Percentiles rank a stretch among this genome's conserved stretches.
Evolutionary conservation across 495 filamentous ascomycete genomes (phyloP).

Genomic region (Cercophora newfieldiana): DNA sequence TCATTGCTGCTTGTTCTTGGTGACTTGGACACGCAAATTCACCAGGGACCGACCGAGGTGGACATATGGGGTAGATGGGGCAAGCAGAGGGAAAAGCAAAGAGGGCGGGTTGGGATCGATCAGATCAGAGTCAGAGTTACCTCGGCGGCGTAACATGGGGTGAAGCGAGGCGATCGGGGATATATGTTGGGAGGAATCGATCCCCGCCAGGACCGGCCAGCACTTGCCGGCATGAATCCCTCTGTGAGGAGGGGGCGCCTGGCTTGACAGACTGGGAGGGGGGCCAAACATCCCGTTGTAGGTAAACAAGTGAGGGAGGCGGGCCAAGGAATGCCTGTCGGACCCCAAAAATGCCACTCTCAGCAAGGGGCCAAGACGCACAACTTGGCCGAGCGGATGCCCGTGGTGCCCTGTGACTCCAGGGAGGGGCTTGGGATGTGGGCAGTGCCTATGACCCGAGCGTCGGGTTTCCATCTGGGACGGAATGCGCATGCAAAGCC

Average conservation of each 20-base stretch:
- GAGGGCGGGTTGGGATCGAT: background rate
- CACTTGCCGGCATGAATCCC: background rate
- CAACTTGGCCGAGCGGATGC: background rate
- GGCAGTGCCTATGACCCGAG: background rate
- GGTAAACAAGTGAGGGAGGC: conserved; percentile 20
- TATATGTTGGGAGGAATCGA: conserved; percentile 12
- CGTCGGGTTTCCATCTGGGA: background rate
- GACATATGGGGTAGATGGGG: background rate
- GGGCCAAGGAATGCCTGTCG: conserved; percentile 13
- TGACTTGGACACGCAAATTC: background rate
- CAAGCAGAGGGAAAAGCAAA: background rate
- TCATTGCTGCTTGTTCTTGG: background rate
- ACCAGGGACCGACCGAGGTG: background rate
- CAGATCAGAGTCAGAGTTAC: conserved; percentile 6
- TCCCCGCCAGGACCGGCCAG: background rate
- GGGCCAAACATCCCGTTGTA: conserved; percentile 6
- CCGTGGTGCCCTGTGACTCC: background rate
- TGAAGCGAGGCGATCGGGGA: conserved; percentile 7
- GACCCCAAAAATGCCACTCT: background rate
- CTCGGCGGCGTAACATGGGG: conserved; percentile 1
- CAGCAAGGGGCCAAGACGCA: background rate
- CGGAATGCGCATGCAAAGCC: background rate
- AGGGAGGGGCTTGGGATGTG: background rate
- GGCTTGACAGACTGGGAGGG: background rate
- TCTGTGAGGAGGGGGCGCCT: background rate